These are phyloP conservation scores for Plasmodium blacklocki DNA, from an alignment of 169 alveolate genomes.

Conservation along the genomic window DNA sequence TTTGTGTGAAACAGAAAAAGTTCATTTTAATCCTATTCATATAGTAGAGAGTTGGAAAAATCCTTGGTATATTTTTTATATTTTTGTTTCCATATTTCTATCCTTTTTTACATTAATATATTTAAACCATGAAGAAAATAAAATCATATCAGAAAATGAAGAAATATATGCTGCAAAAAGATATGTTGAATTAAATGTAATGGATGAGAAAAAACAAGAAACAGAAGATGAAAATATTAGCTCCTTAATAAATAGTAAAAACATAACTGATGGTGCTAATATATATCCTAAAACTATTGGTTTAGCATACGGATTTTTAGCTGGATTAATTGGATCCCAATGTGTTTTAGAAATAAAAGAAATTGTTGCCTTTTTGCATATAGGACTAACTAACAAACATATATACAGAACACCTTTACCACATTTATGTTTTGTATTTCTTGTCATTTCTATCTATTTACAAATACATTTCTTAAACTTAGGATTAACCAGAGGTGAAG, in stretches of 20 bases:
- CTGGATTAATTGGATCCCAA: conserved; percentile 89
- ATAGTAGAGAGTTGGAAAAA: conserved; percentile 87
- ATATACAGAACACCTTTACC: conserved; percentile 84
- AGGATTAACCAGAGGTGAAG: conserved; percentile 89
- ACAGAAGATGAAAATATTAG: conserved; percentile 52
- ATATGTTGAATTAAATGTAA: conserved; percentile 76
- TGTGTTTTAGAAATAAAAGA: conserved; percentile 89
- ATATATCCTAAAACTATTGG: conserved; percentile 82
- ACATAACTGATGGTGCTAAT: conserved; percentile 58
- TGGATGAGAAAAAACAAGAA: conserved; percentile 59
- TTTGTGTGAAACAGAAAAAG: conserved; percentile 73
- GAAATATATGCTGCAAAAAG: conserved; percentile 79
- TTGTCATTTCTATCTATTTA: conserved; percentile 84
- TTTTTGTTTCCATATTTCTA: conserved; percentile 80
- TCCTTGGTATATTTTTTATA: conserved; percentile 87
- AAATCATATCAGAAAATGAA: conserved; percentile 78
- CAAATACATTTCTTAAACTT: conserved; percentile 88
- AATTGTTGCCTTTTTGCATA: conserved; percentile 82
- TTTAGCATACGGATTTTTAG: conserved; percentile 86
- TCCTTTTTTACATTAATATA: conserved; percentile 84
- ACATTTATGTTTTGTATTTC: conserved; percentile 83
- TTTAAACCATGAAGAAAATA: conserved; percentile 82
- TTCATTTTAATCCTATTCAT: conserved; percentile 64
- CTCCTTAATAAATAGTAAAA: conserved; percentile 29
- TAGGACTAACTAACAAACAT: conserved; percentile 74